A percentile compares a stretch with the other conserved stretches of the same genome.
Conservation (phyloP, 1,284 basidiomycete species). For the Microbotryum lychnidis-dioicae region DNA sequence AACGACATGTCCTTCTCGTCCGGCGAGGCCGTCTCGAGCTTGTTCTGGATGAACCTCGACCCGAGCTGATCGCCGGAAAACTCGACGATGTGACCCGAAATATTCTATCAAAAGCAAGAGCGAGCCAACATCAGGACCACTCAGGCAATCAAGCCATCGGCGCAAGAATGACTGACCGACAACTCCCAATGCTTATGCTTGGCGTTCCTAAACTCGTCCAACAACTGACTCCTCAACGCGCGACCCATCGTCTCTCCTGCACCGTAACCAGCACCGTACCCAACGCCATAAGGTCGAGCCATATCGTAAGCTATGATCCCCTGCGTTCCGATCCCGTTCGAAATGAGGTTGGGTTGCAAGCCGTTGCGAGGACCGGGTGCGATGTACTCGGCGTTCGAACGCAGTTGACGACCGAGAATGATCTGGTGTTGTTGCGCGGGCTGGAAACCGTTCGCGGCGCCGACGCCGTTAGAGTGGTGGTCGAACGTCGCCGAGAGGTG, state of each 20-base stretch:
- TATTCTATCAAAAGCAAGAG: conserved; percentile 52
- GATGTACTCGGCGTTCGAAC: conserved; percentile 26
- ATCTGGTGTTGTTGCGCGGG: conserved; percentile 31
- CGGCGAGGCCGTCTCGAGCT: conserved; percentile 32
- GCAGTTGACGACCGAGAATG: conserved; percentile 22
- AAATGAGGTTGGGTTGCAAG: neutral
- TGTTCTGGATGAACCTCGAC: conserved; percentile 73
- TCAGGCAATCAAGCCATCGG: neutral
- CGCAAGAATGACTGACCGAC: conserved; percentile 46
- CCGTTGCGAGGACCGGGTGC: conserved; percentile 21
- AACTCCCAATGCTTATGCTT: conserved; percentile 73
- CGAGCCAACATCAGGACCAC: neutral
- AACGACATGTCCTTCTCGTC: conserved; percentile 52
- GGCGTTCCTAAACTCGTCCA: conserved; percentile 79
- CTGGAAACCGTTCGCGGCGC: conserved; percentile 7
- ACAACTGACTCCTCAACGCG: conserved; percentile 54
- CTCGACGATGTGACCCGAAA: conserved; percentile 78
- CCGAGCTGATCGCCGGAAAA: conserved; percentile 89
- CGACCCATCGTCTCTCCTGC: conserved; percentile 17
- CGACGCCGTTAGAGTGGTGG: neutral
- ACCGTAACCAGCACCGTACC: conserved; percentile 8
- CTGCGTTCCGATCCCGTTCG: conserved; percentile 5
- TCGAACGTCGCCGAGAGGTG: conserved; percentile 3
- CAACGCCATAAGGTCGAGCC: neutral
- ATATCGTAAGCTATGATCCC: neutral